Base-by-base conservation (phyloP, 331 rosid genomes). In the Rosa hybrid region DNA sequence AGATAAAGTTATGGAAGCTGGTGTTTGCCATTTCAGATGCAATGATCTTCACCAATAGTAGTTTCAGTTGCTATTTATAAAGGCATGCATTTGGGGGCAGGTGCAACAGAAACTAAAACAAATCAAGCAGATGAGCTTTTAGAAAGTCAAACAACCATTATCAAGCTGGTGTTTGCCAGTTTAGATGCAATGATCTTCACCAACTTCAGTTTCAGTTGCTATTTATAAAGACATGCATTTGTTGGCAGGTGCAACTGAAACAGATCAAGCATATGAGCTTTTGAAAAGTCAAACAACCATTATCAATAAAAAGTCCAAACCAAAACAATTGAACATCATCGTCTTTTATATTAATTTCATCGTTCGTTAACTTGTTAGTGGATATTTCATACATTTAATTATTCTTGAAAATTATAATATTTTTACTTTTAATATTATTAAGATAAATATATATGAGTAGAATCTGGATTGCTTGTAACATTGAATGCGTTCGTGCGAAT, bases 111-210 rank as follows among this genome's bases (percentile, higher is more conserved):
- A 14, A 34, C 5, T 34, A 34, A 34, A 34, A 13, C 45, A 65
- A 16, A 63, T 30, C 45, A 34, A 30, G n/a, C n/a, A 65, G 17
- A 65, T 34, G 21, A 64, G 70, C 21, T 64, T 34, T 64, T 27
- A 5, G 11, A 64, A 12, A 64, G 71, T 65, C 71, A 65, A 65
- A 30, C 71, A 25, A n/a, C 30, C 60, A 54, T 54, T 54, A 34
- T 34, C 39, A 68, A 50, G 67, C 65, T 68, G n/a, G 8, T 11
- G 9, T 65, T 21, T 68, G 54, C 67, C 81, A 68, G 68, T 25
- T 30, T 34, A 34, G 71, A 65, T 16, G 45, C 21, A 65, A 39
- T 30, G 71, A 34, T 65, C 71, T 30, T 7, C 44, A 27, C 45
- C 21, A 7, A 14, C 16, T 65, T n/a, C 34, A 0, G 45, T 34